phyloP scores from a whole-genome alignment of 2,329 filamentous ascomycete species.

The Aureobasidium mangrovei region DNA sequence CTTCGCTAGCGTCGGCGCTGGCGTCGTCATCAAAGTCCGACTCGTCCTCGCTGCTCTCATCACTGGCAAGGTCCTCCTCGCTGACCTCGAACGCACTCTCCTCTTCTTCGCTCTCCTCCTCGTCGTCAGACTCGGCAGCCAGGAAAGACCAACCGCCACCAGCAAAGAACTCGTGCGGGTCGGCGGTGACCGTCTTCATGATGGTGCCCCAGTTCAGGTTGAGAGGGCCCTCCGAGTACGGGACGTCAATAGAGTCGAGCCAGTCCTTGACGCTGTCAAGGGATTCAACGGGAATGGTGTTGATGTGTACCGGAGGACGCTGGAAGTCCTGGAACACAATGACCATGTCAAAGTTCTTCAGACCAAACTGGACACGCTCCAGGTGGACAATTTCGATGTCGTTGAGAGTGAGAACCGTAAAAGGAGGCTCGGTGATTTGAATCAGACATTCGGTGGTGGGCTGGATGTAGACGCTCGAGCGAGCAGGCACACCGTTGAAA shows the following conservation, averaged over 20 bases:
- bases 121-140: slow-evolving; percentile 76
- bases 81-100: slow-evolving; percentile 89
- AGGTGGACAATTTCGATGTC: slow-evolving; percentile 95
- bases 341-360: slow-evolving; percentile 98
- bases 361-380: slow-evolving; percentile 87
- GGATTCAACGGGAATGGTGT: slow-evolving; percentile 93
- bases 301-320: slow-evolving; percentile 84
- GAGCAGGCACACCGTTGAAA: slow-evolving; percentile 92
- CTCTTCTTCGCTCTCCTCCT: slow-evolving; percentile 66
- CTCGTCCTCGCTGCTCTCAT: slow-evolving; percentile 78
- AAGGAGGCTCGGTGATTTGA: slow-evolving; percentile 92
- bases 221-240: slow-evolving; percentile 86
- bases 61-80: slow-evolving; percentile 68
- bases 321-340: slow-evolving; percentile 98
- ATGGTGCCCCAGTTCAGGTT: slow-evolving; percentile 99
- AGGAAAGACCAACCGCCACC: slow-evolving; percentile 96
- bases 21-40: slow-evolving; percentile 91
- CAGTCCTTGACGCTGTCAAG: slow-evolving; percentile 96
- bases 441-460: slow-evolving; percentile 95
- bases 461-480: slow-evolving; percentile 90
- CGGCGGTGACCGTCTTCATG: slow-evolving; percentile 95
- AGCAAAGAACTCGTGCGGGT: slow-evolving; percentile 89
- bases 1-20: slow-evolving; percentile 71
- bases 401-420: slow-evolving; percentile 88
- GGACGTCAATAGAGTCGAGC: slow-evolving; percentile 90